Evolutionary conservation across 164 flowering plant species (phyloP).

Genomic region (Nelumbo lutea): DNA sequence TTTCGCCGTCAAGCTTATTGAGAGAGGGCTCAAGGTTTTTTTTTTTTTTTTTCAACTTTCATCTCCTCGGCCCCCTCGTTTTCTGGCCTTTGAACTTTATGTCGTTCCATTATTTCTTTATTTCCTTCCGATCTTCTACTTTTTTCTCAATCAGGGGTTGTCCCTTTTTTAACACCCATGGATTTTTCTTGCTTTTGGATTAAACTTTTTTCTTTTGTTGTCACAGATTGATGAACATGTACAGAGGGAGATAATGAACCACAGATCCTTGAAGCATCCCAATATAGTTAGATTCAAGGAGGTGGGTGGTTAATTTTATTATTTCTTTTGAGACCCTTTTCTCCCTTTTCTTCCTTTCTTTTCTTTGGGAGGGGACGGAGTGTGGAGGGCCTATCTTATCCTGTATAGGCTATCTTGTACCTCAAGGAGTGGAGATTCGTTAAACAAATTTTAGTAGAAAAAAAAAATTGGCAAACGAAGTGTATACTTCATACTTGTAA

Average conservation of each 20-base stretch:
- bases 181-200: slow-evolving; percentile 4
- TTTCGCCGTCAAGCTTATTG: slow-evolving; percentile 65
- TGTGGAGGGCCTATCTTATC: too few relatives aligned
- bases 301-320: slow-evolving; percentile 29
- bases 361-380: too few relatives aligned
- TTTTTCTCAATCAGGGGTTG: too few relatives aligned
- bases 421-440: too few relatives aligned
- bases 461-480: too few relatives aligned
- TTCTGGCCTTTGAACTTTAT: background rate
- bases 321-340: background rate
- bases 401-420: too few relatives aligned
- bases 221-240: slow-evolving; percentile 81
- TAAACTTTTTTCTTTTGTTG: slow-evolving; percentile 6
- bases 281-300: slow-evolving; percentile 72
- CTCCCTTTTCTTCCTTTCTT: too few relatives aligned
- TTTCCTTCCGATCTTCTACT: background rate
- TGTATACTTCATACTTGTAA: too few relatives aligned
- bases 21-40: slow-evolving; percentile 65
- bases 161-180: too few relatives aligned
- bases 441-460: too few relatives aligned
- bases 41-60: slow-evolving; percentile 5
- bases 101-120: slow-evolving; percentile 2
- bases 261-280: slow-evolving; percentile 72
- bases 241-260: slow-evolving; percentile 80
- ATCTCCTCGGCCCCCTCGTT: background rate